Evolutionary conservation across 2,329 filamentous ascomycete species (phyloP), one percentile per base, ranked within the genome.

Genomic region (Hyphodiscus sp.): DNA sequence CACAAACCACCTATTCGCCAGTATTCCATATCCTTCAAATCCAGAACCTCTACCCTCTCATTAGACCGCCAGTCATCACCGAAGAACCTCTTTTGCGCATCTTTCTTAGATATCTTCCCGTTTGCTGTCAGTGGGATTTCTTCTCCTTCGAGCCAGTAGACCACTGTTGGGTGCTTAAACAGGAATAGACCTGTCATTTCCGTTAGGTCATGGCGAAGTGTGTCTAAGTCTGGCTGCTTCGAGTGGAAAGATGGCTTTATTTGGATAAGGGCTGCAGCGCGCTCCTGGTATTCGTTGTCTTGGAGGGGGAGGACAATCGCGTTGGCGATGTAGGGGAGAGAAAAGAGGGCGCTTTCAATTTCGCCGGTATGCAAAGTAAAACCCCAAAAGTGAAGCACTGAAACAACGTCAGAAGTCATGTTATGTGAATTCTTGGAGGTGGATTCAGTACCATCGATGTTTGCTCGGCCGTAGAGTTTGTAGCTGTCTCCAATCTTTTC

Each of bases 1-100:
- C 56, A 58, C 42, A 57, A 53, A 20, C 58, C 58, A 50, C 58
- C 58, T 50, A 60, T 57, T n/a, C 57, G 56, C 58, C 58, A 61
- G 46, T 61, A 58, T 26, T 61, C 57, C 47, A 59, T 50, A 7
- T 38, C 46, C 43, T 53, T 53, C 41, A 61, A 50, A 51, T 59
- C 53, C 33, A 53, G 33, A 51, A 61, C 45, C 45, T 59, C 57
- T 20, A 61, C 46, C 8, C 41, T 43, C 47, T 56, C 44, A 15
- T 56, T 56, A 9, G 20, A 15, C 41, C 42, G 41, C 54, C 53
- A 61, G 2, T 45, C 47, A 44, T 58, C 52, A 47, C 57, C 59
- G 44, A 59, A 61, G 42, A 56, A 59, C 45, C 53, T 57, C 41
- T 55, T 51, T 38, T 49, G 45, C 16, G 57, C 57, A 26, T 56